These are phyloP conservation scores for Dryadomyces quercivorus DNA, from an alignment of 2,329 filamentous ascomycete species.

Conservation along the genomic window DNA sequence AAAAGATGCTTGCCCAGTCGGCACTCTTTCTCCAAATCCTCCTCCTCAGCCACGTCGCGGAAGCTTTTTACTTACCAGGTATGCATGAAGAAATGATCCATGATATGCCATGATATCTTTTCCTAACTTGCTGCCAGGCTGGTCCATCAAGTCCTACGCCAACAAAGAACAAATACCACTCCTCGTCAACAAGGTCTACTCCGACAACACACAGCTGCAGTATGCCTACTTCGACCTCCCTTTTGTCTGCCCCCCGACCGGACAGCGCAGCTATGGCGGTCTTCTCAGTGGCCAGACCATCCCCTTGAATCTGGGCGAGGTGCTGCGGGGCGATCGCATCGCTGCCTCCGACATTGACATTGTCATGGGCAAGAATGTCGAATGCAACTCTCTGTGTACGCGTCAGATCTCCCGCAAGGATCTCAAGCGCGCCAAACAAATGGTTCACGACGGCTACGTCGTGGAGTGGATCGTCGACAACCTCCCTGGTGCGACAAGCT, in stretches of 20 bases:
- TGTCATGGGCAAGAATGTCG: conserved; percentile 61
- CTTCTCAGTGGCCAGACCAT: conserved; percentile 67
- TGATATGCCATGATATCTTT: too few relatives aligned
- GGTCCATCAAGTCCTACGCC: conserved; percentile 70
- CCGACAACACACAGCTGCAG: conserved; percentile 78
- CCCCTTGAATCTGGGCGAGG: conserved; percentile 74
- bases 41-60: conserved; percentile 28
- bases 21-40: conserved; percentile 30
- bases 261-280: conserved; percentile 50
- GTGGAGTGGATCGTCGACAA: conserved; percentile 92
- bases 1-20: not conserved
- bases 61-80: conserved; percentile 83
- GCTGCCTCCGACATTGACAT: conserved; percentile 75
- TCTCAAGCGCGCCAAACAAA: conserved; percentile 53
- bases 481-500: conserved; percentile 76
- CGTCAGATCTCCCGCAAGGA: conserved; percentile 51
- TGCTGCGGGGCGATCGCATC: conserved; percentile 78
- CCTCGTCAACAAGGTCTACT: conserved; percentile 88
- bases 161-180: conserved; percentile 68
- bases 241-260: conserved; percentile 72
- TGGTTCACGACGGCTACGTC: conserved; percentile 72
- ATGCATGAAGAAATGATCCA: conserved; percentile 16
- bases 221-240: conserved; percentile 84
- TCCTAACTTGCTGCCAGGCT: conserved; percentile 36
- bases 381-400: conserved; percentile 62